These are phyloP conservation scores for Pseudogymnoascus sp. DNA, from an alignment of 2,329 filamentous ascomycete genomes.

Conservation along the genomic window DNA sequence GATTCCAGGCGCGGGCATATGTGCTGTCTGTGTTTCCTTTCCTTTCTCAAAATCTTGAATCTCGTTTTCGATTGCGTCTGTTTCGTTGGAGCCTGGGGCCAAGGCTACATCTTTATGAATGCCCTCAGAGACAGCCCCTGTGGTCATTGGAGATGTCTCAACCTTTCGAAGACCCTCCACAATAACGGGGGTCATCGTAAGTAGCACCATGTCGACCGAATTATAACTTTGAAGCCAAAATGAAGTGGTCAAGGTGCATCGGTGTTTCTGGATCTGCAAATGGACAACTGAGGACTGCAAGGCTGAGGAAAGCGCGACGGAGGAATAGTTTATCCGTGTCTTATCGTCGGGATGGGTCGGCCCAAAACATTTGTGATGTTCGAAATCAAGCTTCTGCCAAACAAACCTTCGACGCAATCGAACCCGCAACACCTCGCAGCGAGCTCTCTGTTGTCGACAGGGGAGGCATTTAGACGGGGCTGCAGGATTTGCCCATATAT, in stretches of 20 bases:
- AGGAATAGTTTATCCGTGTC: slow-evolving; percentile 6
- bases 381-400: slow-evolving; percentile 8
- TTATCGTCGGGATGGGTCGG: slow-evolving; percentile 7
- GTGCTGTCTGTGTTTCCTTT: not conserved
- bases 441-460: not conserved
- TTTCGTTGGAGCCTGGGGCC: slow-evolving; percentile 8
- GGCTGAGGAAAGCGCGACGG: slow-evolving; percentile 7
- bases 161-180: slow-evolving; percentile 50
- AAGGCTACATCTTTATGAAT: slow-evolving; percentile 11
- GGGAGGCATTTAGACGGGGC: slow-evolving; percentile 4
- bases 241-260: not conserved
- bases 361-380: slow-evolving; percentile 9
- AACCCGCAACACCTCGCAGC: slow-evolving; percentile 2
- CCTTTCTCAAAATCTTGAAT: not conserved
- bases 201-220: slow-evolving; percentile 55
- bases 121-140: not conserved
- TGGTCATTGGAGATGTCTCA: slow-evolving; percentile 16
- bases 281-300: not conserved
- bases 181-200: slow-evolving; percentile 66
- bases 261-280: not conserved
- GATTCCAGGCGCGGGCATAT: not conserved
- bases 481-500: slow-evolving; percentile 6
- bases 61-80: not conserved
- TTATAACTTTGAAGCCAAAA: not conserved
- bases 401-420: not conserved